Evolutionary conservation across 1,139 yeast species (phyloP).

Genomic region (Candida pseudoviswanathii): DNA sequence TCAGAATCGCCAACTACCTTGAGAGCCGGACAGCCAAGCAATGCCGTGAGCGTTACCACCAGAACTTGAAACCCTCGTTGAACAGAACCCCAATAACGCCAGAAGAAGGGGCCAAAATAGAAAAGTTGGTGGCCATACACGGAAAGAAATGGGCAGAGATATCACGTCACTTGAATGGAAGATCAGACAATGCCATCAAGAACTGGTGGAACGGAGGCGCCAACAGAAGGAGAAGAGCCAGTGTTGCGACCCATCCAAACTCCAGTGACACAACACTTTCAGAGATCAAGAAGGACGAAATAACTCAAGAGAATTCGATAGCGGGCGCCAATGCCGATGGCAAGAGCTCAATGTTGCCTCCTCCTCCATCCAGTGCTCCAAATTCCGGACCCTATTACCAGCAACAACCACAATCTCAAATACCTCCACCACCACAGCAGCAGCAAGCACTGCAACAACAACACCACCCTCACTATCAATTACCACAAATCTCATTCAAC

Average conservation of each 20-base stretch:
- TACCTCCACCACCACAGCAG: constrained; percentile 4
- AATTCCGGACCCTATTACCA: constrained; percentile 1
- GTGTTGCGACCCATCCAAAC: constrained; percentile 14
- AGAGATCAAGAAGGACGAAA: constrained; percentile 4
- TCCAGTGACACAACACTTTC: neutral
- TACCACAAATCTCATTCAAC: constrained; percentile 35
- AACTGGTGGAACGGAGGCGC: constrained; percentile 98
- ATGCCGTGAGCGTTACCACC: constrained; percentile 91
- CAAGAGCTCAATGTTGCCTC: constrained; percentile 9
- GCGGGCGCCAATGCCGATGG: neutral
- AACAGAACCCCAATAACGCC: constrained; percentile 81
- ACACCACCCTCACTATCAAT: constrained; percentile 15
- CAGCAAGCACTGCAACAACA: constrained; percentile 12
- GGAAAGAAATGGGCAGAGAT: constrained; percentile 97
- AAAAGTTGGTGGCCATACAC: constrained; percentile 71
- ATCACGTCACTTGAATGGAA: constrained; percentile 81
- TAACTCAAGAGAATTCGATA: neutral
- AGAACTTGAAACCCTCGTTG: constrained; percentile 81
- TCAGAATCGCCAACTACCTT: constrained; percentile 71
- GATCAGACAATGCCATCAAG: constrained; percentile 89
- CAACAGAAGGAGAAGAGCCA: constrained; percentile 67
- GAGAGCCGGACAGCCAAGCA: constrained; percentile 88
- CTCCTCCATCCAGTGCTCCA: constrained; percentile 11
- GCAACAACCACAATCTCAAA: constrained; percentile 5
- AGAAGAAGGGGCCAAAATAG: constrained; percentile 83